Conservation (phyloP, 257 asterid genomes). For the Solanum gracilifrons region DNA sequence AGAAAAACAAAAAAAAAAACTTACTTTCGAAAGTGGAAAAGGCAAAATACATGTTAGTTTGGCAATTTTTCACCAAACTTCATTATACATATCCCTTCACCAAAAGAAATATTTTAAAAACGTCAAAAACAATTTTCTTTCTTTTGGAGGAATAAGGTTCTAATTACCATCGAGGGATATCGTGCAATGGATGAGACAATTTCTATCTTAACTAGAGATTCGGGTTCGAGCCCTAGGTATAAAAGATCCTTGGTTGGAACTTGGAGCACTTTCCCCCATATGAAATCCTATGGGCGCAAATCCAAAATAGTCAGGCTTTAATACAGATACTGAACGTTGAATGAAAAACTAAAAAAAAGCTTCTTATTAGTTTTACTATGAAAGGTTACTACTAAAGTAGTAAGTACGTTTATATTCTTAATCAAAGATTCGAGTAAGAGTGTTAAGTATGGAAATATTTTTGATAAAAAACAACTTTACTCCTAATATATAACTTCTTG, state of each 20-base stretch:
- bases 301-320: background rate
- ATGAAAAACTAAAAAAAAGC: background rate
- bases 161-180: background rate
- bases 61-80: background rate
- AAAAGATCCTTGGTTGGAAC: background rate
- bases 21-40: background rate
- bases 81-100: background rate
- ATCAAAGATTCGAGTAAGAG: background rate
- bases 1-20: background rate
- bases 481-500: background rate
- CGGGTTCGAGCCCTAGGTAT: background rate
- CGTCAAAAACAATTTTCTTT: background rate
- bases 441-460: background rate
- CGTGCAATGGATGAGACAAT: background rate
- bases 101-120: background rate
- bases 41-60: background rate
- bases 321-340: too few relatives aligned
- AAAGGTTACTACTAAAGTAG: background rate
- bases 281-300: fast-evolving
- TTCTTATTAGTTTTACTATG: background rate
- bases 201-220: too few relatives aligned
- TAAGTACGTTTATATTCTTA: background rate
- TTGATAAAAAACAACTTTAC: background rate
- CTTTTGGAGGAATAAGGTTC: background rate
- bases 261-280: too few relatives aligned